Base-by-base conservation (phyloP, 257 asterid species). In the Verbascum thapsus region DNA sequence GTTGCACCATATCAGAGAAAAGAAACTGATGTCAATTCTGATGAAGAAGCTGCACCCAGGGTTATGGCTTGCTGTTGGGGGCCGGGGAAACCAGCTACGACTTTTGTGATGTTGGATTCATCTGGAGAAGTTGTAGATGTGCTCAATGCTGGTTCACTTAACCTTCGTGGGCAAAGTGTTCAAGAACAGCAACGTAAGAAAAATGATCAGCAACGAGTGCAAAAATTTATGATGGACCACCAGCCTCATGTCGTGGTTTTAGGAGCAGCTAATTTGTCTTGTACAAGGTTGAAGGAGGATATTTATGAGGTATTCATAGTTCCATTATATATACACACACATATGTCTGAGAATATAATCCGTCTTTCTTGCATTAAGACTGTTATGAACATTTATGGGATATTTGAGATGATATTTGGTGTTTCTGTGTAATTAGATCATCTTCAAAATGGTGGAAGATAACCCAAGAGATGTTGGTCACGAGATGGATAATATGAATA, bases 61-160 rank as follows among this genome's bases (percentile, higher is more conserved):
- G 99, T 94, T 49, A 79, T 94, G 95, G 99, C 97, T 65, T 90
- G 99, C 83, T 94, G 99, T 75, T 90, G 99, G 99, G 99, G 99
- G 47, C 96, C 95, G 37, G 97, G 99, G 59, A 90, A 89, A 74
- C 99, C 97, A 22, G 86, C 97, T 39, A 94, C 97, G 20, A 94
- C 97, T 53, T 90, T 94, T 72, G 99, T 82, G 58, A 94, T 94
- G 99, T 53, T 94, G 88, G 97, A 94, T 83, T 84, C 99, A 44
- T 80, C 96, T 58, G 99, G 97, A 63, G 99, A 90, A 76, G 94
- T 94, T 67, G 56, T 85, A 68, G 99, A 90, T 77, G 85, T 94
- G 35, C 73, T 94, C 69, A 85, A 84, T 69, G 95, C 97, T 30
- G 92, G 92, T 54, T 85, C 92, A 54, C 83, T 94, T 58, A 89